phyloP scores from a whole-genome alignment of 176 grass and related monocot genomes.

The Cenchrus fungigraminus region DNA sequence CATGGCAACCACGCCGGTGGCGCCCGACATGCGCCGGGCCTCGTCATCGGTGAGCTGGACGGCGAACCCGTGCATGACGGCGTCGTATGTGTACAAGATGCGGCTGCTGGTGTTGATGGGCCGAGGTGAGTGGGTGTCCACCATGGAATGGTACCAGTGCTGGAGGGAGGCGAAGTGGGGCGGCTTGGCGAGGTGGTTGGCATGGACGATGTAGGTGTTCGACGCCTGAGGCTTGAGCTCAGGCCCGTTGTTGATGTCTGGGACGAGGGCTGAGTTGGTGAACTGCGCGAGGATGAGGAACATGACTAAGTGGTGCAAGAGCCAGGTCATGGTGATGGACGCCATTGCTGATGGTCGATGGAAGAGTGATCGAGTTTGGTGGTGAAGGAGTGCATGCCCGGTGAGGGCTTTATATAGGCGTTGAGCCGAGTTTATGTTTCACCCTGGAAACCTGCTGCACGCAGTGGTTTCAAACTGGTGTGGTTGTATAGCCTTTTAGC shows the following conservation, averaged over 20 bases:
- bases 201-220: slow-evolving; percentile 3
- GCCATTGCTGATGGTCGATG: slow-evolving; percentile 3
- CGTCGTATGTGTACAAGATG: background rate
- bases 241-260: background rate
- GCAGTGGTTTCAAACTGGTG: background rate
- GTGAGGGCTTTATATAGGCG: background rate
- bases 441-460: background rate
- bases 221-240: background rate
- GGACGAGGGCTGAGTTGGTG: background rate
- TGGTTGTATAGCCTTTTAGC: too few species aligned
- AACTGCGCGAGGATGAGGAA: slow-evolving; percentile 17
- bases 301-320: background rate
- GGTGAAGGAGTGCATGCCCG: background rate
- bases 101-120: background rate
- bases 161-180: background rate
- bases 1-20: background rate
- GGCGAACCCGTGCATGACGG: slow-evolving; percentile 19
- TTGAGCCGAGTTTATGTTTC: background rate
- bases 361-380: background rate
- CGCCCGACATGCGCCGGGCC: background rate
- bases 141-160: background rate
- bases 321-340: background rate
- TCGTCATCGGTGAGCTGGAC: slow-evolving; percentile 3
- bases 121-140: background rate
- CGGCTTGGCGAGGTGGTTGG: background rate